Base-by-base conservation (phyloP, 345 rosid genomes). In the Mercurialis annua region DNA sequence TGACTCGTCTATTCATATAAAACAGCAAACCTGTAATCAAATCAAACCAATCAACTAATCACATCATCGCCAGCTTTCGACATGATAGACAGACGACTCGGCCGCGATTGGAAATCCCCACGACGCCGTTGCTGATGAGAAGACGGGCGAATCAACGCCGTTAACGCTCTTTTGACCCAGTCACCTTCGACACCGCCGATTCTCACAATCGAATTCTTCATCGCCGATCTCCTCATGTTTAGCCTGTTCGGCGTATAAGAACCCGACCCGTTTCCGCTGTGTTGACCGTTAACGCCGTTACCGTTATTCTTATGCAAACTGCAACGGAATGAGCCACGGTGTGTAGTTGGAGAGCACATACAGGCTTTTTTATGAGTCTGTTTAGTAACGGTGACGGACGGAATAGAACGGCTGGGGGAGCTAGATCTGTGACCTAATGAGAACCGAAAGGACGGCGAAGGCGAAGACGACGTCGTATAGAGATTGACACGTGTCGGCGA, bases 131-230 rank as follows among this genome's bases (percentile, higher is more conserved):
- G 91, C 53, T 92, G 98, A 62, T 90, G 98, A 3, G 97, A 90
- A 0, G 96, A 92, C 0, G 98, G 98, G 0, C 97, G 73, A 29
- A 92, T 92, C 85, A 92, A 71, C 10, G 94, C 92, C 6, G 97
- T 81, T 66, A 92, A 74, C 20, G 97, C 90, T 81, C 98, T 84
- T 58, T 77, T 85, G 68, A 92, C 86, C 87, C 87, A 87, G 61
- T 92, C 98, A 7, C 98, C 98, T 75, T 92, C 98, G 0, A 92
- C 98, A 7, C 95, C 90, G n/a, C 98, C 97, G 4, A 92, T 92
- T 43, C 98, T 81, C 59, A 92, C 98, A 5, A 92, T 70, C 16
- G 96, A 90, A 68, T 92, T 90, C 66, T 82, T 85, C 98, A 92
- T 92, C 40, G 98, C 97, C 5, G 97, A 92, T 62, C 97, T 65